Base-by-base conservation (phyloP, 2,329 filamentous ascomycete species). In the Fusarium bactridioides region DNA sequence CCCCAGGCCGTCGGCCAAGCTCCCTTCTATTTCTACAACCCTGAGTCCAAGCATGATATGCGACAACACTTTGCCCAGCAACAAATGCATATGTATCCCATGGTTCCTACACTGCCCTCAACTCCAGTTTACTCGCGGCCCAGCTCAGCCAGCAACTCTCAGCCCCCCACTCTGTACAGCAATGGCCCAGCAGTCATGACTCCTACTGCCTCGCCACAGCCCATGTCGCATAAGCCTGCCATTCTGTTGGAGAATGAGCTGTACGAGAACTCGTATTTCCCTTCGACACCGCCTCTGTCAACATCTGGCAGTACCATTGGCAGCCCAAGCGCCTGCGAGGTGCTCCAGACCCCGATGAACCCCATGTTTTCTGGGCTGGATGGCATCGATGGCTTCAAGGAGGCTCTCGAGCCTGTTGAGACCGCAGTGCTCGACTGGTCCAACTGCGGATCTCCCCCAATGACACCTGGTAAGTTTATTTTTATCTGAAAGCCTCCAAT, bases 1-100 rank as follows among this genome's bases (percentile, higher is more conserved):
- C 79, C 83, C 78, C 89, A 88, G 82, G 82, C 87, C 78, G 89
- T 93, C 86, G 90, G 88, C 69, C 92, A 93, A 83, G 89, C 91
- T 74, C 86, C 93, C 66, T 97, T 94, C 86, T 95, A 93, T 88
- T 96, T 95, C 87, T 97, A 95, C 86, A 92, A 90, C 78, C 90
- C 92, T 74, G 93, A 96, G 76, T 87, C 91, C 73, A 91, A 89
- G 81, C 86, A 90, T 71, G 92, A 94, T 80, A 88, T 88, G 78
- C 88, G 91, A 78, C 92, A 95, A 83, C 71, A 93, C 83, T 95
- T 94, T 85, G 82, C 84, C 73, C 88, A 90, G 69, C 88, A 90
- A 80, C 89, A 88, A 68, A 83, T 83, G 69, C 86, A 86, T 70
- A 84, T 89, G 80, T 89, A 87, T 76, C 87, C 86, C 65, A 81